Evolutionary conservation across 805 yeast species (phyloP), one percentile per base, ranked within the genome.

Genomic region (Lachancea quebecensis): DNA sequence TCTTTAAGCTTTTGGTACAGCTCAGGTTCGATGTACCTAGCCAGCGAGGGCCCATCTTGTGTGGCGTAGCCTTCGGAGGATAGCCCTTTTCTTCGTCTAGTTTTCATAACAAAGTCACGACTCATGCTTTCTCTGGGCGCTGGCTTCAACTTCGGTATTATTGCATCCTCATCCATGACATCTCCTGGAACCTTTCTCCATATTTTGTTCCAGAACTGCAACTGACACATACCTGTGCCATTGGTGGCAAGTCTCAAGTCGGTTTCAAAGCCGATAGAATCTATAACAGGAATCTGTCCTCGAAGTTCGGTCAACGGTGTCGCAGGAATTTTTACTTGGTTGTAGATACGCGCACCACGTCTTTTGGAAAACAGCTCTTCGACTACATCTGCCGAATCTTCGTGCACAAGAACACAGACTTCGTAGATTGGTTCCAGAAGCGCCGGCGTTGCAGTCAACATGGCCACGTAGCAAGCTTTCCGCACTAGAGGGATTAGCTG

Each of bases 161-260:
- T 67, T 14, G 77, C 75, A 29, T 77, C 74, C 17, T 68, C 66
- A 60, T 91, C 95, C 55, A 91, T 58, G 8, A 97, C 98, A 66
- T 91, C 88, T 0, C 99, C 99, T 1, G 96, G 95, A 0, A 86
- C 95, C 2, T 70, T 63, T 16, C 76, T 74, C 95, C 96, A 93
- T 9, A 54, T 58, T 33, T 57, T 56, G 46, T 72, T 74, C 45
- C 73, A 73, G 62, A 86, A 87, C 39, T 74, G 74, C 49, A 83
- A 59, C 39, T 77, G 77, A 38, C 88, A 78, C 71, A 78, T 72
- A 0, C 93, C 90, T 54, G 78, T 82, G 4, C 96, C 96, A 50
- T 79, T 81, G 0, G 95, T 80, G 10, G 81, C 75, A 10, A 87
- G 63, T 50, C 96, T 66, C 29, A 93, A 66, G 60, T 93, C 99